Conservation (phyloP, 2,329 filamentous ascomycete genomes). For the Mariannaea sp. region DNA sequence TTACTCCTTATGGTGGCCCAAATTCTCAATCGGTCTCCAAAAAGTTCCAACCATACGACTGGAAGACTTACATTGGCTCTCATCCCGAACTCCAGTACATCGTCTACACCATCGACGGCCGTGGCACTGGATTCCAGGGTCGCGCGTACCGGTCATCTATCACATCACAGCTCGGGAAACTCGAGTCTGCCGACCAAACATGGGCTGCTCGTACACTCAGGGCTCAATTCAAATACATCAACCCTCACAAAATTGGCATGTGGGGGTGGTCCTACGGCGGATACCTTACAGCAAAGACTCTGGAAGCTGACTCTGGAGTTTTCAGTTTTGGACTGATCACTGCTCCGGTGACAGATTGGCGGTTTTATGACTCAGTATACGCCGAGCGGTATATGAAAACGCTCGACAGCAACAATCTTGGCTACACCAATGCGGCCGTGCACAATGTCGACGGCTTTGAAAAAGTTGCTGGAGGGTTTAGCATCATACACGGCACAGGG, state of each 20-base stretch:
- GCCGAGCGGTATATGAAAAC: constrained; percentile 76
- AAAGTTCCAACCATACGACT: constrained; percentile 58
- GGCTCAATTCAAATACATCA: constrained; percentile 56
- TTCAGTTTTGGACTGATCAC: constrained; percentile 68
- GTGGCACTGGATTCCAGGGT: constrained; percentile 68
- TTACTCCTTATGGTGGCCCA: constrained; percentile 71
- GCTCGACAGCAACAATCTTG: constrained; percentile 57
- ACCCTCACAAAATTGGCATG: constrained; percentile 64
- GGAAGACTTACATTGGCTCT: constrained; percentile 67
- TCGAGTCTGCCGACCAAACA: constrained; percentile 70
- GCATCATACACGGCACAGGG: constrained; percentile 68
- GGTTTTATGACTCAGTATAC: constrained; percentile 73
- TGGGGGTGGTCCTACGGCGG: constrained; percentile 74
- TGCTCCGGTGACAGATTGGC: constrained; percentile 70
- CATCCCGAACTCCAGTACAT: constrained; percentile 71
- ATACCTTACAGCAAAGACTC: constrained; percentile 68
- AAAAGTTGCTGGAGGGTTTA: constrained; percentile 62
- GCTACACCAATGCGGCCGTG: constrained; percentile 66
- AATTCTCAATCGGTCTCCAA: constrained; percentile 66
- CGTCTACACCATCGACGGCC: constrained; percentile 70
- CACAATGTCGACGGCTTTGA: constrained; percentile 64
- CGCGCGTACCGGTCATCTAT: constrained; percentile 65
- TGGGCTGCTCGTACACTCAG: constrained; percentile 65
- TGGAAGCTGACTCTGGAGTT: constrained; percentile 63
- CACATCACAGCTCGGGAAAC: constrained; percentile 61